phyloP scores from a whole-genome alignment of 2,329 filamentous ascomycete genomes.

The Fusarium sororula region DNA sequence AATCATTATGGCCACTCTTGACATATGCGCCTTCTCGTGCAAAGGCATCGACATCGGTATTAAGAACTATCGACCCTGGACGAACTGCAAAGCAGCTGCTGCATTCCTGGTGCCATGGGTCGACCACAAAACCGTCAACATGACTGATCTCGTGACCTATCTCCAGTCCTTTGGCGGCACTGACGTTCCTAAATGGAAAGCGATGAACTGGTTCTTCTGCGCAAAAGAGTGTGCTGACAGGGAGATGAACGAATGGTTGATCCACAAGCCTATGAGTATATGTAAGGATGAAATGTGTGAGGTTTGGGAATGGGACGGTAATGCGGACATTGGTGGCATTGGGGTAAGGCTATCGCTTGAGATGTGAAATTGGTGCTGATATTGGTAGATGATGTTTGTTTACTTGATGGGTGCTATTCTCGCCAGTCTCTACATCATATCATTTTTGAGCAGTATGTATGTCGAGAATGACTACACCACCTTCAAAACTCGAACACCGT shows the following conservation, averaged over 20 bases:
- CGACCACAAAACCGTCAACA: neutral
- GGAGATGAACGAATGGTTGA: neutral
- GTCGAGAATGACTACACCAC: neutral
- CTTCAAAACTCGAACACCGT: neutral
- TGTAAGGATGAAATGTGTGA: neutral
- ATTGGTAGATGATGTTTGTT: neutral
- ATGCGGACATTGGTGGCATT: neutral
- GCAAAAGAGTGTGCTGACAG: neutral
- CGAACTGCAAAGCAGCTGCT: neutral
- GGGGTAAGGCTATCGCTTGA: fast-evolving
- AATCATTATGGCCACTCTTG: neutral
- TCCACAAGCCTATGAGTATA: neutral
- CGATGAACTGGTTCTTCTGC: neutral
- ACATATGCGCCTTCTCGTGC: neutral
- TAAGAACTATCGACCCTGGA: neutral
- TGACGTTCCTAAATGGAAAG: neutral
- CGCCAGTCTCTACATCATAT: fast-evolving
- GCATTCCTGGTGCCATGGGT: neutral
- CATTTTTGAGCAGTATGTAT: neutral
- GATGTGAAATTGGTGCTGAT: neutral
- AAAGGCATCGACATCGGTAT: neutral
- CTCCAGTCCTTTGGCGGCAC: neutral
- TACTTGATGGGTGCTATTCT: neutral
- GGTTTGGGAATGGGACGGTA: neutral
- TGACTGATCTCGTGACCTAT: neutral